Percentiles rank a stretch among this genome's conserved stretches.
Conservation (phyloP, 371 early-diverging fungal species). For the Mortierella sp. region DNA sequence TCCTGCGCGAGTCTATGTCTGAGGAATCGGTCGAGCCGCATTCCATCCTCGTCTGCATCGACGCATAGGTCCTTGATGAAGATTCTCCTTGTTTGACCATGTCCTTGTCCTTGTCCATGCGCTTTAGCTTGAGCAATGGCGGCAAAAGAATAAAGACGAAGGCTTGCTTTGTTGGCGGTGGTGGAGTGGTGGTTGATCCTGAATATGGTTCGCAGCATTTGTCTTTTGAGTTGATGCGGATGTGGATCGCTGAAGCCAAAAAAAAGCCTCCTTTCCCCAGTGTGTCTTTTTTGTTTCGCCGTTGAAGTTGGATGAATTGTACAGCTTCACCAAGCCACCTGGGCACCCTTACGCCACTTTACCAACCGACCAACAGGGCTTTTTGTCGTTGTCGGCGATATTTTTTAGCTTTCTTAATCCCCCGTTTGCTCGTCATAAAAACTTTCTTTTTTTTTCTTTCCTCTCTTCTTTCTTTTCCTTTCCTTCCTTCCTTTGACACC, state of each 20-base stretch:
- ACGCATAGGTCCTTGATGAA: constrained; percentile 25
- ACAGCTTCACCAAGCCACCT: no score
- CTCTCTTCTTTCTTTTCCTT: background rate
- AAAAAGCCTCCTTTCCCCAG: no score
- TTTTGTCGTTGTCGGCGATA: no score
- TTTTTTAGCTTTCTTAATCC: no score
- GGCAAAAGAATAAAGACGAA: background rate
- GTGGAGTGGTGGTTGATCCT: background rate
- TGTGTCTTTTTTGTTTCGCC: no score
- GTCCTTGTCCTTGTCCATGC: background rate
- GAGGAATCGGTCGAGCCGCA: constrained; percentile 47
- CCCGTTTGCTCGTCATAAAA: no score
- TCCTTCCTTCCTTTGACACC: background rate
- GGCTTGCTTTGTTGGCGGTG: background rate
- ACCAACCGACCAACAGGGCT: no score
- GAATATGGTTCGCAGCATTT: background rate
- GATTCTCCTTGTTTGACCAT: background rate
- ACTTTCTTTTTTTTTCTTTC: background rate
- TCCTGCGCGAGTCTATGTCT: constrained; percentile 15
- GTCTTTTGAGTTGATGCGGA: no score
- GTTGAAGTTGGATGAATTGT: no score
- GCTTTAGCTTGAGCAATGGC: background rate
- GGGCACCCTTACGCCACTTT: no score
- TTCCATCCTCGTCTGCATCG: constrained; percentile 36
- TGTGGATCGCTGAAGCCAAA: no score